A percentile compares a stretch with the other conserved stretches of the same genome.
Evolutionary conservation across 2,329 filamentous ascomycete genomes (phyloP).

Genomic region (Cladosporium austrohemisphaericum): DNA sequence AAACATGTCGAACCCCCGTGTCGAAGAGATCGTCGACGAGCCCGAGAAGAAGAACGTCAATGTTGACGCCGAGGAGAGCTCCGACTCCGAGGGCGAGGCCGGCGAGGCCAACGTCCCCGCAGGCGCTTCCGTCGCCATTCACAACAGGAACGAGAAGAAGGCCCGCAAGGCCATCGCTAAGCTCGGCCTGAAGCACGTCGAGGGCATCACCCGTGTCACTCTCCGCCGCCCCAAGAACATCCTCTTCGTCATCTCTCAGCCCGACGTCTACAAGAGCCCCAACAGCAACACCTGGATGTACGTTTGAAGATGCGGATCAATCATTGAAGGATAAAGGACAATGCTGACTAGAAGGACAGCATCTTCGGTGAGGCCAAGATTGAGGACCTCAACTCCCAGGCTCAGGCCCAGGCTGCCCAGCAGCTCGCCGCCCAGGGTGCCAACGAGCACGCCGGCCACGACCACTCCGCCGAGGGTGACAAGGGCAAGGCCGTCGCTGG

Average conservation of each 20-base stretch:
- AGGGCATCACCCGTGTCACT: conserved; percentile 96
- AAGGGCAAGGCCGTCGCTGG: conserved; percentile 66
- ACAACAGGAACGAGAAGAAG: conserved; percentile 99
- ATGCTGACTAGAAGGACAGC: conserved; percentile 46
- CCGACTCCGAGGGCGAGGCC: conserved; percentile 66
- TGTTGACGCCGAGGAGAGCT: conserved; percentile 69
- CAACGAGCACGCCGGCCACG: conserved; percentile 68
- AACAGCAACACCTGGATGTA: conserved; percentile 99
- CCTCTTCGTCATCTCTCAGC: conserved; percentile 99
- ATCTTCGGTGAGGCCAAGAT: conserved; percentile 99
- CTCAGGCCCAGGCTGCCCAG: conserved; percentile 91
- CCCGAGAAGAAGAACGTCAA: conserved; percentile 65
- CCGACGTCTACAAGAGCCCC: conserved; percentile 98
- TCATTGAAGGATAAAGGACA: conserved; percentile 24
- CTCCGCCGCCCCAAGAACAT: conserved; percentile 99
- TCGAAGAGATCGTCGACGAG: conserved; percentile 94
- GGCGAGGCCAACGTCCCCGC: conserved; percentile 68
- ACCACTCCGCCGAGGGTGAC: conserved; percentile 73
- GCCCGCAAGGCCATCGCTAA: conserved; percentile 98
- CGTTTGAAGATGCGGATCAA: conserved; percentile 38
- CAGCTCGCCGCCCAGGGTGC: conserved; percentile 76
- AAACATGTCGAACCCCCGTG: conserved; percentile 93
- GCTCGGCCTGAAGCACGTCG: conserved; percentile 92
- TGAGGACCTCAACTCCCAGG: conserved; percentile 97
- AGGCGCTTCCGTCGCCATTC: conserved; percentile 83